Evolutionary conservation across 371 early-diverging fungal species (phyloP), one percentile per base, ranked within the genome.

Genomic region (Globomyces sp.): DNA sequence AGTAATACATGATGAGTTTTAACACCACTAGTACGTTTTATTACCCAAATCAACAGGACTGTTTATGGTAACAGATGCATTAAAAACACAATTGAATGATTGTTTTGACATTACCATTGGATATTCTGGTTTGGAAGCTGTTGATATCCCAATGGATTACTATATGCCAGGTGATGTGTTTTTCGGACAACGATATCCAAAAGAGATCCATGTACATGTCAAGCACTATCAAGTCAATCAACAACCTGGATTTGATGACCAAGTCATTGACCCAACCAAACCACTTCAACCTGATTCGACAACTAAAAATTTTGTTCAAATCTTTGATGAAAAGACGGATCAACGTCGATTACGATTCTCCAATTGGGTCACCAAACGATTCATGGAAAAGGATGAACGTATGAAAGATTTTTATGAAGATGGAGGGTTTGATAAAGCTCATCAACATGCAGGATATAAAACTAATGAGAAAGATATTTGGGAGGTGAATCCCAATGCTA

Each of bases 61-160:
- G 5, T 63, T 63, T 43, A 63, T 63, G 63, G 34, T 36, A 10
- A 37, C 63, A 13, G 63, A 63, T 49, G 44, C 63, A 10, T 49
- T 63, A 10, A 44, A 36, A 5, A 13, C n/a, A n/a, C 63, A 63
- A 52, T 1, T 63, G 9, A 81, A 86, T 60, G 88, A 88, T 68
- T 47, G 94, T 3, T 92, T 91, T 66, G 95, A 95, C 68, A 63
- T 92, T 10, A 92, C 95, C 0, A 79, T 95, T 5, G 95, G 90
- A 3, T 92, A 91, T 68, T 86, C 88, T 57, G 92, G 92, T 0
- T 77, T 93, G n/a, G 73, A 74, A 36, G 70, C 77, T n/a, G 88
- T 83, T n/a, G 80, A 90, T 55, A 84, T 88, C 58, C 94, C 94
- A 0, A 88, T 93, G 66, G 86, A 92, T 58, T 77, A 83, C 68